Evolutionary conservation across 805 yeast genomes (phyloP).

Genomic region (Ogataea angusta): DNA sequence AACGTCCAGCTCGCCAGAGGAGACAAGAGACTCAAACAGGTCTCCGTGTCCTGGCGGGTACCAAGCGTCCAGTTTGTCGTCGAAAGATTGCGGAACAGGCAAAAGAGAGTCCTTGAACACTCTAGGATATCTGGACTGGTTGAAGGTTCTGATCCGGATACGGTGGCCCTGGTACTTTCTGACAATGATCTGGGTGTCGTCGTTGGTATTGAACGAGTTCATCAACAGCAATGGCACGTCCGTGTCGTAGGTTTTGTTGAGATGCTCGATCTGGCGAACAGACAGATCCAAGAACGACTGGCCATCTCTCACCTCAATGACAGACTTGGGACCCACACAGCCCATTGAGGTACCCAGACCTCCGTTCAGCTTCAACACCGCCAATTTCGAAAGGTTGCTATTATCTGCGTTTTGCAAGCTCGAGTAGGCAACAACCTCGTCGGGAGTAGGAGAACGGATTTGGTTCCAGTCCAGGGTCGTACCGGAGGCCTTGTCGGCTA

Average conservation of each 20-base stretch:
- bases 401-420: slow-evolving; percentile 40
- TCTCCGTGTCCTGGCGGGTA: slow-evolving; percentile 99
- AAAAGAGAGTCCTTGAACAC: slow-evolving; percentile 91
- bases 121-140: slow-evolving; percentile 97
- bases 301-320: slow-evolving; percentile 98
- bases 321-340: slow-evolving; percentile 97
- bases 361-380: slow-evolving; percentile 95
- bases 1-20: slow-evolving; percentile 89
- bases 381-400: slow-evolving; percentile 71
- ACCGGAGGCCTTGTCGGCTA: slow-evolving; percentile 84
- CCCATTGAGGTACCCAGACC: slow-evolving; percentile 99
- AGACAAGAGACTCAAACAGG: slow-evolving; percentile 82
- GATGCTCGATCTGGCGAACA: slow-evolving; percentile 94
- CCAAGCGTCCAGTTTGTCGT: slow-evolving; percentile 84
- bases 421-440: slow-evolving; percentile 82
- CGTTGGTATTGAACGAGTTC: slow-evolving; percentile 98
- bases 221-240: slow-evolving; percentile 95
- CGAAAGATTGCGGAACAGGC: slow-evolving; percentile 81
- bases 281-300: slow-evolving; percentile 93
- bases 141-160: slow-evolving; percentile 90
- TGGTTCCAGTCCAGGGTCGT: slow-evolving; percentile 89
- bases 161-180: slow-evolving; percentile 96
- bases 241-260: slow-evolving; percentile 84
- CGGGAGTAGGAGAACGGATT: slow-evolving; percentile 84
- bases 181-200: slow-evolving; percentile 90